Evolutionary conservation across 75 land plant species (phyloP).

Genomic region (Adiantum capillusveneris): DNA sequence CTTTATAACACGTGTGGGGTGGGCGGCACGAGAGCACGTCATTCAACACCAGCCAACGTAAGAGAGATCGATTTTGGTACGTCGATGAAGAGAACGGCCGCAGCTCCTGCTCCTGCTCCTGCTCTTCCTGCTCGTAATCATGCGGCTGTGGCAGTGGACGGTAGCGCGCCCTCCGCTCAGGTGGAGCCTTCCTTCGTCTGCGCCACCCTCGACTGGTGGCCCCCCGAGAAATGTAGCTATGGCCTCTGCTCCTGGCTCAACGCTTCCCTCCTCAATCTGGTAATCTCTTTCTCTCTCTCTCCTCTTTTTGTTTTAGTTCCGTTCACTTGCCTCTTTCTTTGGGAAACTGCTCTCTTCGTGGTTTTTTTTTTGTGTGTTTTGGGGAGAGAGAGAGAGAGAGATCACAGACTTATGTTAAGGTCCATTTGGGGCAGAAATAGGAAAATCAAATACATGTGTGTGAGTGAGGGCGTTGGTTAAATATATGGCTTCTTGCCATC

Average conservation of each 20-base stretch:
- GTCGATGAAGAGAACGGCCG: background rate
- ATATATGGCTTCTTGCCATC: too few relatives aligned
- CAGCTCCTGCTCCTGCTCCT: background rate
- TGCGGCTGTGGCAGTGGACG: constrained; percentile 26
- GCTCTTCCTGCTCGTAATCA: background rate
- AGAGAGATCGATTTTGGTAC: too few relatives aligned
- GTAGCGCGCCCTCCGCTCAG: constrained; percentile 18
- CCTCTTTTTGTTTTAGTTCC: background rate
- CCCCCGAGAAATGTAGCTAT: constrained; percentile 80
- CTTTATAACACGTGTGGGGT: too few relatives aligned
- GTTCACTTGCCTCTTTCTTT: background rate
- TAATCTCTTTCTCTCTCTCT: constrained; percentile 14
- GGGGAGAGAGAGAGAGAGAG: too few relatives aligned
- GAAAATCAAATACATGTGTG: too few relatives aligned
- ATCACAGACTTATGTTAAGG: too few relatives aligned
- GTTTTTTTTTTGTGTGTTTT: too few relatives aligned
- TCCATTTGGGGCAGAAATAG: too few relatives aligned
- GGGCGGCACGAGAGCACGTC: too few relatives aligned
- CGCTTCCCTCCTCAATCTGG: constrained; percentile 77
- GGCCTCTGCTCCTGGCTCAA: constrained; percentile 80
- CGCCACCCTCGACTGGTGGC: constrained; percentile 97
- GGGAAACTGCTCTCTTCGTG: background rate
- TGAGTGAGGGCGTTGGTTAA: too few relatives aligned
- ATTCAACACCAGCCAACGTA: too few relatives aligned
- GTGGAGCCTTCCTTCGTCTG: constrained; percentile 58